These are phyloP conservation scores for Ascomycota sp. DNA, from an alignment of 2,329 filamentous ascomycete species.

Conservation along the genomic window DNA sequence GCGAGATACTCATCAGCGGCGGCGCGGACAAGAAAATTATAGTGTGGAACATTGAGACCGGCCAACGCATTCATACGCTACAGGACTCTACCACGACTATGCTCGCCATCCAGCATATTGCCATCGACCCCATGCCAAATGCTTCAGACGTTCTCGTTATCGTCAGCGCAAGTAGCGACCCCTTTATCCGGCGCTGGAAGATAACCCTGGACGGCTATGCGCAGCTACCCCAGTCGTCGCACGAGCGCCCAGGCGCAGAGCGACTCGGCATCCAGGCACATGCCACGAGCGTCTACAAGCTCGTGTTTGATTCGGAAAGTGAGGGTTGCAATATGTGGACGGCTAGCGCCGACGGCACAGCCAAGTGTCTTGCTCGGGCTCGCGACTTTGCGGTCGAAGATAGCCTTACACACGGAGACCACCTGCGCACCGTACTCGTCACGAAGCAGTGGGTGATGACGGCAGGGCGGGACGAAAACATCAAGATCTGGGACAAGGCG, in stretches of 20 bases:
- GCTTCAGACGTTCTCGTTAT: conserved; percentile 32
- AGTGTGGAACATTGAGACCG: conserved; percentile 58
- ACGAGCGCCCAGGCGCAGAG: conserved; percentile 17
- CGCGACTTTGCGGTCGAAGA: conserved; percentile 54
- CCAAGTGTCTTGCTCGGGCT: conserved; percentile 54
- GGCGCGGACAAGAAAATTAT: conserved; percentile 64
- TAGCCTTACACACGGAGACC: conserved; percentile 62
- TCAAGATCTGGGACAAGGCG: conserved; percentile 70
- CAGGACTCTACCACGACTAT: conserved; percentile 50
- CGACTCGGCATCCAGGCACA: conserved; percentile 49
- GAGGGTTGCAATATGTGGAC: conserved; percentile 70
- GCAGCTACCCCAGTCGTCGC: conserved; percentile 29
- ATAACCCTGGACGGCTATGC: conserved; percentile 31
- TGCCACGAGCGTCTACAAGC: conserved; percentile 73
- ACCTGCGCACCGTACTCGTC: conserved; percentile 65
- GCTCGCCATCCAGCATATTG: conserved; percentile 65
- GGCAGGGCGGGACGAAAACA: conserved; percentile 74
- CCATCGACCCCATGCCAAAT: conserved; percentile 46
- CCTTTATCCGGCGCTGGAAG: conserved; percentile 60
- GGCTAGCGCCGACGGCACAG: conserved; percentile 74
- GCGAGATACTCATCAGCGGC: conserved; percentile 49
- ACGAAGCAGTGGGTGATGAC: conserved; percentile 65
- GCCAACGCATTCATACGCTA: conserved; percentile 50
- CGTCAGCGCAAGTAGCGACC: conserved; percentile 64
- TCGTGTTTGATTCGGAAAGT: conserved; percentile 45